phyloP scores from a whole-genome alignment of 2,329 filamentous ascomycete species.

The Diplodia seriata region DNA sequence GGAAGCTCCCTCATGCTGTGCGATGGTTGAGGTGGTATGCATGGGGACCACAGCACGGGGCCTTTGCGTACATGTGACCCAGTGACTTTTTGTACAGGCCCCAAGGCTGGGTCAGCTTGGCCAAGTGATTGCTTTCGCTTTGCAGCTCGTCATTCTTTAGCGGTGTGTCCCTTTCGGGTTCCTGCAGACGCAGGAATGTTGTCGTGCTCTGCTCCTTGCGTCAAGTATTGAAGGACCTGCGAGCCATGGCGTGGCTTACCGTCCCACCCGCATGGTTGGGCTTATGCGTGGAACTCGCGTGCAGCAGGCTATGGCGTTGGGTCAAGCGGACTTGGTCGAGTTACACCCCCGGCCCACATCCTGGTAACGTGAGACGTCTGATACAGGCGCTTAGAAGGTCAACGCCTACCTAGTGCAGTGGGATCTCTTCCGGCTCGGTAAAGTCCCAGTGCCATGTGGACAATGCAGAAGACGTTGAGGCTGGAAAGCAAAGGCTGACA shows the following conservation, averaged over 20 bases:
- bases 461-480: not conserved
- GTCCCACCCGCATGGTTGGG: not conserved
- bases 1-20: constrained; percentile 4
- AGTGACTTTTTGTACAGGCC: not conserved
- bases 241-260: constrained; percentile 10
- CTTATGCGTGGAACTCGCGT: constrained; percentile 16
- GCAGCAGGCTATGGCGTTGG: constrained; percentile 7
- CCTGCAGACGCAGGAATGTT: not conserved
- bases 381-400: constrained; percentile 9
- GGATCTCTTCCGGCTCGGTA: not conserved
- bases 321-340: not conserved
- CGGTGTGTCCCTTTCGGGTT: not conserved
- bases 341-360: constrained; percentile 18
- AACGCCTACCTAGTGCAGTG: not conserved
- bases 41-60: not conserved
- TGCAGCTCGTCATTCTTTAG: not conserved
- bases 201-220: not conserved
- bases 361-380: not conserved
- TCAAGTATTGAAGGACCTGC: not conserved
- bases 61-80: constrained; percentile 1
- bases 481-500: not conserved
- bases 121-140: not conserved
- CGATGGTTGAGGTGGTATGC: constrained; percentile 3
- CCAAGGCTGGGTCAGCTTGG: not conserved
- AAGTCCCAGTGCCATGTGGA: not conserved